Evolutionary conservation across 192 early-diverging fungal genomes (phyloP).

Genomic region (Chytriomyces confervae): DNA sequence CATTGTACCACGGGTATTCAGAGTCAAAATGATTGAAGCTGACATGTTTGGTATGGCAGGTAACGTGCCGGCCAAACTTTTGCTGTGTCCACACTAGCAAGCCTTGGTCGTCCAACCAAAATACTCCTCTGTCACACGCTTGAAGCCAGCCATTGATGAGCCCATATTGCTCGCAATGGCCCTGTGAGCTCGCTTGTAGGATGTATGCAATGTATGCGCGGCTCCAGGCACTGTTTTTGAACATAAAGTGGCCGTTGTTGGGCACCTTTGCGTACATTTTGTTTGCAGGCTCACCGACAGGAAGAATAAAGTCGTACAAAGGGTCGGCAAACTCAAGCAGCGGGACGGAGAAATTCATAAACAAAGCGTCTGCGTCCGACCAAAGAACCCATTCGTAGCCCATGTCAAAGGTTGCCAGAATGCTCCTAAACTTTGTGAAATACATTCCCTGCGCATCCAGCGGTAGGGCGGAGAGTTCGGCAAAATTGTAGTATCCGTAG

Average conservation of each 20-base stretch:
- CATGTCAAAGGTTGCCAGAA: not conserved
- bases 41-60: conserved; percentile 5
- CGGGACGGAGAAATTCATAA: not conserved
- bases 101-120: conserved; percentile 9
- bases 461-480: not conserved
- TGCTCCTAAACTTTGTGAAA: not conserved
- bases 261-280: not conserved
- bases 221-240: conserved; percentile 10
- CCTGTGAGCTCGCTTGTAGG: not conserved
- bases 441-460: not conserved
- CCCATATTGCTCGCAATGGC: not conserved
- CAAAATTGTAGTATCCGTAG: conserved; percentile 6
- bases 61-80: not conserved
- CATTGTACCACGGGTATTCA: conserved; percentile 15
- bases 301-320: conserved; percentile 2
- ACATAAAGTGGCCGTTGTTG: conserved; percentile 1
- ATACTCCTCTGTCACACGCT: not conserved
- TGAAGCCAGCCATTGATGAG: conserved; percentile 9
- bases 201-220: not conserved
- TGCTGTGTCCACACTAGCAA: not conserved
- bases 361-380: conserved; percentile 3
- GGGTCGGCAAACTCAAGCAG: not conserved
- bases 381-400: conserved; percentile 13
- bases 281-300: conserved; percentile 2
- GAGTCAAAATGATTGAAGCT: not conserved